A percentile compares a stretch with the other conserved stretches of the same genome.
These are phyloP conservation scores for Hawksworthiomyces lignivorus DNA, from an alignment of 2,329 filamentous ascomycete genomes.

Conservation along the genomic window DNA sequence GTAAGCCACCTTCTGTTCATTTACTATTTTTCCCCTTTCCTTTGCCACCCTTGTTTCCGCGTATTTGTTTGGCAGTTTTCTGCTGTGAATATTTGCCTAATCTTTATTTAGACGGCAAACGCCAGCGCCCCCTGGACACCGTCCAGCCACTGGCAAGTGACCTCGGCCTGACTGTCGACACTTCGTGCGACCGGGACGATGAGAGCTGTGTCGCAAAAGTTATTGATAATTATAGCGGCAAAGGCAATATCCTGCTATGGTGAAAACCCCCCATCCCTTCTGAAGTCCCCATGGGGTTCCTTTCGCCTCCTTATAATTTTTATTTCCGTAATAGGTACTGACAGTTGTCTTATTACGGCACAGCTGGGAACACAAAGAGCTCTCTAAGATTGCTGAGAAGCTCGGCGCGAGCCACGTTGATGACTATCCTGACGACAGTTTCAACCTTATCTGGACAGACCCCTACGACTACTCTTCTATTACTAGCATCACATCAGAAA, in stretches of 20 bases:
- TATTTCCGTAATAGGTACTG: too few relatives aligned
- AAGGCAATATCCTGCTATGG: conserved; percentile 53
- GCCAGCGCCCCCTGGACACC: conserved; percentile 47
- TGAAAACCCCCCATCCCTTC: too few relatives aligned
- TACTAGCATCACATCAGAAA: conserved; percentile 37
- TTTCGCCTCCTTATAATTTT: too few relatives aligned
- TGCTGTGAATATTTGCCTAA: too few relatives aligned
- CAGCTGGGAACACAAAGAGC: conserved; percentile 33
- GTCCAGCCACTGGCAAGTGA: conserved; percentile 49
- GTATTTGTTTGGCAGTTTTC: too few relatives aligned
- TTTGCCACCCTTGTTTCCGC: too few relatives aligned
- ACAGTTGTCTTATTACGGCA: too few relatives aligned
- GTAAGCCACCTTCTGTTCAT: conserved; percentile 21
- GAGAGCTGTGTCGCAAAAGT: conserved; percentile 43
- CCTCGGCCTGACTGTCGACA: conserved; percentile 47
- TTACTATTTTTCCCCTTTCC: background rate
- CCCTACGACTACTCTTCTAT: conserved; percentile 41
- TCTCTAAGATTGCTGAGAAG: conserved; percentile 43
- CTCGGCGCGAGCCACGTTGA: conserved; percentile 44
- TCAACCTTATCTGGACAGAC: conserved; percentile 51
- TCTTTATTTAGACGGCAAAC: conserved; percentile 37
- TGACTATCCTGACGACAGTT: conserved; percentile 42
- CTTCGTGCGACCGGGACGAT: conserved; percentile 48
- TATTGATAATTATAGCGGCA: conserved; percentile 38
- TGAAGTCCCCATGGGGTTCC: too few relatives aligned